Base-by-base conservation (phyloP, 192 early-diverging fungal species). In the Glomus cerebriforme region DNA sequence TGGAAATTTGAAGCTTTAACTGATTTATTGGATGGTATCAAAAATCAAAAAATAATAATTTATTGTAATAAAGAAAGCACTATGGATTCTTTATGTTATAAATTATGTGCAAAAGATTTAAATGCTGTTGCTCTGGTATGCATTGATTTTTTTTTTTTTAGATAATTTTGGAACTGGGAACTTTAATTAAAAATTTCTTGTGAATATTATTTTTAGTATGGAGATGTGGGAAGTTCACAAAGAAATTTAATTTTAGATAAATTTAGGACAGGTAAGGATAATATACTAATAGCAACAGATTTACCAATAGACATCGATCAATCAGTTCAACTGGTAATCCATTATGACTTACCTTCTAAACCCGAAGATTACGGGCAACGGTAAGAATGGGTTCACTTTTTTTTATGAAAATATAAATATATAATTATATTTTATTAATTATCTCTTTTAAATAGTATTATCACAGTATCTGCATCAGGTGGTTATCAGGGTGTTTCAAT, bases 1-100 rank as follows among this genome's bases (percentile, higher is more conserved):
- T 99, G 94, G 97, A 99, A 99, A 89, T 89, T 98, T 79, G 97
- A 98, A 86, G 99, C 98, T 60, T 90, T 99, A 71, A 96, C 94
- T 82, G 98, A 99, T 87, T 86, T 99, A 77, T 99, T 99, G 90
- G 96, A 99, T 82, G 97, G 96, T 64, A 91, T 99, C 84, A 98
- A 93, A 79, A 96, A 98, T 84, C 96, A 97, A 79, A 97, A 98
- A 90, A 97, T 97, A 39, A 96, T 99, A 82, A 99, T 99, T 83
- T 99, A 99, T 92, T 97, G 97, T 91, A 99, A 99, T 91, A 98
- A 97, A 82, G 92, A 96, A 83, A 95, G 96, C 91, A 99, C 98
- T 93, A 97, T 99, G 77, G 97, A 99, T 91, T 99, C 95, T 93
- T 87, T 99, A 79, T 99, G 97, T 75, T 97, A 99, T 83, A 95